Evolutionary conservation across 108 stramenopile genomes (phyloP).

Genomic region (Poteriospumella lacustris): DNA sequence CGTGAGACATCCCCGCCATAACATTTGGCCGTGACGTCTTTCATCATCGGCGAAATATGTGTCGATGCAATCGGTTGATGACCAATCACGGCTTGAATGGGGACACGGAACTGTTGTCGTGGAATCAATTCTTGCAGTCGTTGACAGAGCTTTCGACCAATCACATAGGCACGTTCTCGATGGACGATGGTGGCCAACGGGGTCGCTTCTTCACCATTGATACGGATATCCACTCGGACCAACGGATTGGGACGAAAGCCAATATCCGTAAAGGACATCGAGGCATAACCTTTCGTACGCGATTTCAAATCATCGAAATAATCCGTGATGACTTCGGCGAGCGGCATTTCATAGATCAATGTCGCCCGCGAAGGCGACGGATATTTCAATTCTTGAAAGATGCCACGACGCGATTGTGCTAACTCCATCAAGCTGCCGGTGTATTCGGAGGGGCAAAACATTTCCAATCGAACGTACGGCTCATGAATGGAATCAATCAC

Average conservation of each 20-base stretch:
- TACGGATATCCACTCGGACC: slow-evolving; percentile 82
- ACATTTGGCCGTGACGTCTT: slow-evolving; percentile 85
- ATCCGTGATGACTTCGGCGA: slow-evolving; percentile 87
- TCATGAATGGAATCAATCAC: slow-evolving; percentile 55
- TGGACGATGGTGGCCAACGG: slow-evolving; percentile 88
- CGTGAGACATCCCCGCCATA: slow-evolving; percentile 87
- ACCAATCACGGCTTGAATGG: slow-evolving; percentile 91
- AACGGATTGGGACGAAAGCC: slow-evolving; percentile 78
- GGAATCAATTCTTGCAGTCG: slow-evolving; percentile 83
- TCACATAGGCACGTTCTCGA: slow-evolving; percentile 61
- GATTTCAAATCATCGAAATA: slow-evolving; percentile 94
- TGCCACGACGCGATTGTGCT: slow-evolving; percentile 50
- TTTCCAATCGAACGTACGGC: slow-evolving; percentile 66
- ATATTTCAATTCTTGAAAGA: slow-evolving; percentile 48
- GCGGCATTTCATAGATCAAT: slow-evolving; percentile 66
- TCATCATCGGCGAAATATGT: slow-evolving; percentile 79
- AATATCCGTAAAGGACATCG: slow-evolving; percentile 87
- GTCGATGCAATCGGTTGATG: slow-evolving; percentile 47
- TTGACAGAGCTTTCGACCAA: slow-evolving; percentile 71
- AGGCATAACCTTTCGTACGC: slow-evolving; percentile 92
- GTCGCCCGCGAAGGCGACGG: slow-evolving; percentile 85
- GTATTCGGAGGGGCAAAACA: slow-evolving; percentile 49
- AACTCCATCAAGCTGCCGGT: slow-evolving; percentile 49
- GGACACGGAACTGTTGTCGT: slow-evolving; percentile 92
- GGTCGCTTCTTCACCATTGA: slow-evolving; percentile 83